phyloP scores from a whole-genome alignment of 179 eudicot species.

The Vitellaria paradoxa region DNA sequence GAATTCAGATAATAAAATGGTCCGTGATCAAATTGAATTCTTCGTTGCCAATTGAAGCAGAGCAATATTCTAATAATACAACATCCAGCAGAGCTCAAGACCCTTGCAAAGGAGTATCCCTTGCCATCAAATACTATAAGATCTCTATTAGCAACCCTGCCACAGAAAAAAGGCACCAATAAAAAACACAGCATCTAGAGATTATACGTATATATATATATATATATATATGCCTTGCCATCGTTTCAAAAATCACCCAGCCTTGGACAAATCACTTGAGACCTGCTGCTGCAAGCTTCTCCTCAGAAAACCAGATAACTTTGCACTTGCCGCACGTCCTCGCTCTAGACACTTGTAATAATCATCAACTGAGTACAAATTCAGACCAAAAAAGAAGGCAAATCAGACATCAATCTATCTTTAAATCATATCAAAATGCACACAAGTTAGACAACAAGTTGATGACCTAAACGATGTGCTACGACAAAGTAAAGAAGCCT shows the following conservation, averaged over 20 bases:
- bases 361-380: constrained; percentile 54
- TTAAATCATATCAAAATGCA: background rate
- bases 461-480: background rate
- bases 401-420: background rate
- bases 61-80: too few species aligned
- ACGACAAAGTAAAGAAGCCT: background rate
- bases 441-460: background rate
- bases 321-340: constrained; percentile 65
- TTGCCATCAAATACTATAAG: too few species aligned
- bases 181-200: too few species aligned
- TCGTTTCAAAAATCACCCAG: constrained; percentile 24
- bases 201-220: too few species aligned
- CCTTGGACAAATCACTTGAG: constrained; percentile 24
- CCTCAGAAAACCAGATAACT: constrained; percentile 61
- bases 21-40: too few species aligned
- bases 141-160: too few species aligned
- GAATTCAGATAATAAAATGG: too few species aligned
- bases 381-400: background rate
- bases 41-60: too few species aligned
- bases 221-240: background rate
- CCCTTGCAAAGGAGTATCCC: too few species aligned
- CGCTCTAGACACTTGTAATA: constrained; percentile 63
- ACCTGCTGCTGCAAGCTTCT: constrained; percentile 40
- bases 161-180: too few species aligned
- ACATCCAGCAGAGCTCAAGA: too few species aligned